phyloP scores from a whole-genome alignment of 2,329 filamentous ascomycete species.

The Botrytis cinerea region DNA sequence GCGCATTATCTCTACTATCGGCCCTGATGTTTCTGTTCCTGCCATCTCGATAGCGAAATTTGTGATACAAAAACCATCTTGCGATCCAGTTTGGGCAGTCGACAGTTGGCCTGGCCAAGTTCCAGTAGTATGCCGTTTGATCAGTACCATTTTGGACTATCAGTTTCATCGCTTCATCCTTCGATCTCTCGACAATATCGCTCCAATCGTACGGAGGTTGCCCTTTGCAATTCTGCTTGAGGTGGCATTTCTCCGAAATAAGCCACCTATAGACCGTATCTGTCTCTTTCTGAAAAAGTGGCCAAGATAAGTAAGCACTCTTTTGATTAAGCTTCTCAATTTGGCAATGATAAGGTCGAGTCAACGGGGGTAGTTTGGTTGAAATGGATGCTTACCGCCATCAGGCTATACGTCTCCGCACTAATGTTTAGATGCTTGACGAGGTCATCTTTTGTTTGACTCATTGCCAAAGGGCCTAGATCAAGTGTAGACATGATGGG shows the following conservation, averaged over 20 bases:
- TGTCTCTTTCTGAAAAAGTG: conserved; percentile 39
- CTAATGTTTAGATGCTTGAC: conserved; percentile 37
- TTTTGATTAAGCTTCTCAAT: conserved; percentile 17
- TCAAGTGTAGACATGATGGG: conserved; percentile 14
- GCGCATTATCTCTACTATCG: conserved; percentile 9
- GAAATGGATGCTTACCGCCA: conserved; percentile 38
- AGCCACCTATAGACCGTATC: conserved; percentile 39
- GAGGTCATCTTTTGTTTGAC: conserved; percentile 40
- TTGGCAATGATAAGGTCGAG: neutral
- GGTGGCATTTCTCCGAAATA: conserved; percentile 36
- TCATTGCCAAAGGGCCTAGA: conserved; percentile 38
- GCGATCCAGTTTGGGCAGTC: conserved; percentile 42
- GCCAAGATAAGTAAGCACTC: conserved; percentile 33
- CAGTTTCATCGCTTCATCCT: conserved; percentile 38
- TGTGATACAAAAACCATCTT: conserved; percentile 42
- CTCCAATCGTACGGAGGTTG: conserved; percentile 42
- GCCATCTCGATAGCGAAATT: conserved; percentile 42
- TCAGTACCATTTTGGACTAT: conserved; percentile 34
- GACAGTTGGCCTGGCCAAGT: conserved; percentile 29
- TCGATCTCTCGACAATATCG: conserved; percentile 40
- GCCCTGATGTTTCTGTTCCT: conserved; percentile 34
- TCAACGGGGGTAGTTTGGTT: conserved; percentile 1
- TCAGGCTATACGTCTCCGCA: conserved; percentile 36
- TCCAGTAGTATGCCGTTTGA: conserved; percentile 39
- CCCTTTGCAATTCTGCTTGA: conserved; percentile 40